These are phyloP conservation scores for Vaccinium macrocarpon DNA, from an alignment of 148 eudicot genomes.

Conservation along the genomic window DNA sequence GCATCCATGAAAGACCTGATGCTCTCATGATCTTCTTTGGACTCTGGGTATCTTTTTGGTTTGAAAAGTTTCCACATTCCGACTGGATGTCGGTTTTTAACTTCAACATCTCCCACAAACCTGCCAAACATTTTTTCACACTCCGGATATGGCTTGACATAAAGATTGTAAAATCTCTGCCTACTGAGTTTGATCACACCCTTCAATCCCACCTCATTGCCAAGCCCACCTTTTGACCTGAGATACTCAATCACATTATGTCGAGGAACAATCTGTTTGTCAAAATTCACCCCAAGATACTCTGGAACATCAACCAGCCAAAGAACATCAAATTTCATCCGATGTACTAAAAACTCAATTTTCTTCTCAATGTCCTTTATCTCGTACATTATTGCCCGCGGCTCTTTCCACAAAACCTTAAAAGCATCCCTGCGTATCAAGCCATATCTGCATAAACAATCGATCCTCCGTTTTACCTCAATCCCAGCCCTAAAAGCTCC, in stretches of 20 bases:
- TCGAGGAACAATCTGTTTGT: constrained; percentile 86
- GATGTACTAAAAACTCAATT: constrained; percentile 60
- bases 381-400: constrained; percentile 58
- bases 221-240: constrained; percentile 74
- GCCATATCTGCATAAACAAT: constrained; percentile 64
- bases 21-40: constrained; percentile 48
- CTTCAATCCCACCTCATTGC: constrained; percentile 69
- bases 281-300: constrained; percentile 79
- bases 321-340: constrained; percentile 52
- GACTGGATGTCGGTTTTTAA: constrained; percentile 52
- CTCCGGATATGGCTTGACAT: constrained; percentile 94
- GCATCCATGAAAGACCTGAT: constrained; percentile 51
- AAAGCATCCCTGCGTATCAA: constrained; percentile 73
- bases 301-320: constrained; percentile 78
- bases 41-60: constrained; percentile 42
- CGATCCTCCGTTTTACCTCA: constrained; percentile 60
- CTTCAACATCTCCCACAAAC: constrained; percentile 41
- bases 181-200: constrained; percentile 66
- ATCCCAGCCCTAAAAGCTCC: constrained; percentile 74
- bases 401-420: constrained; percentile 72
- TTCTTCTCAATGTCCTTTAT: constrained; percentile 63
- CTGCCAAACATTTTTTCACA: constrained; percentile 76
- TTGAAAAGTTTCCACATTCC: constrained; percentile 81
- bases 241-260: constrained; percentile 72
- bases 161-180: constrained; percentile 70